Evolutionary conservation across 306 rosid genomes (phyloP).

Genomic region (Abrus precatorius): DNA sequence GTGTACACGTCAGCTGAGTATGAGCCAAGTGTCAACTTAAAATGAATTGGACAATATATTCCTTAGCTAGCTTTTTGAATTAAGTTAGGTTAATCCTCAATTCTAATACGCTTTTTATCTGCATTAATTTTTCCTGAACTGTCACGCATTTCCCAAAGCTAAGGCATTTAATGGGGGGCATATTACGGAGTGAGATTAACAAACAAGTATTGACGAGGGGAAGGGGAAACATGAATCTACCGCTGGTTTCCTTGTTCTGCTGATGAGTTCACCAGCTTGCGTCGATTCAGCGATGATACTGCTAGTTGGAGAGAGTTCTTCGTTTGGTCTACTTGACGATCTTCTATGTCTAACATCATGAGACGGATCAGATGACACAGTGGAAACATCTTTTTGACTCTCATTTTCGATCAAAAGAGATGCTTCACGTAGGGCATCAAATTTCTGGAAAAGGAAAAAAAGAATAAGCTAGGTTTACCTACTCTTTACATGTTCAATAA

Average conservation of each 20-base stretch:
- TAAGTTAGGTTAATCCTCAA: not conserved
- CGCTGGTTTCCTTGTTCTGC: constrained; percentile 62
- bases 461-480: constrained; percentile 38
- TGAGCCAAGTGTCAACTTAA: not conserved
- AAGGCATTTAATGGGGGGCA: constrained; percentile 40
- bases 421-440: constrained; percentile 62
- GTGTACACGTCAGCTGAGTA: not conserved
- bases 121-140: constrained; percentile 33
- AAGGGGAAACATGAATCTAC: constrained; percentile 51
- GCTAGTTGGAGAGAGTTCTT: constrained; percentile 80
- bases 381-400: constrained; percentile 67
- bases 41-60: not conserved
- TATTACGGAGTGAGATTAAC: constrained; percentile 36
- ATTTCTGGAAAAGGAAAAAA: constrained; percentile 60
- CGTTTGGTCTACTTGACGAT: constrained; percentile 82
- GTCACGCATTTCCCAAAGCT: constrained; percentile 7
- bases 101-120: not conserved
- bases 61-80: not conserved
- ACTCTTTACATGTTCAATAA: constrained; percentile 35
- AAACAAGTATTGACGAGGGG: constrained; percentile 23
- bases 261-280: constrained; percentile 82
- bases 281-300: constrained; percentile 79
- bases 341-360: constrained; percentile 76
- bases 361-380: constrained; percentile 63
- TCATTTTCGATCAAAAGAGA: constrained; percentile 68